These are phyloP conservation scores for Trichoderma hamatum DNA, from an alignment of 2,329 filamentous ascomycete species.

Conservation along the genomic window DNA sequence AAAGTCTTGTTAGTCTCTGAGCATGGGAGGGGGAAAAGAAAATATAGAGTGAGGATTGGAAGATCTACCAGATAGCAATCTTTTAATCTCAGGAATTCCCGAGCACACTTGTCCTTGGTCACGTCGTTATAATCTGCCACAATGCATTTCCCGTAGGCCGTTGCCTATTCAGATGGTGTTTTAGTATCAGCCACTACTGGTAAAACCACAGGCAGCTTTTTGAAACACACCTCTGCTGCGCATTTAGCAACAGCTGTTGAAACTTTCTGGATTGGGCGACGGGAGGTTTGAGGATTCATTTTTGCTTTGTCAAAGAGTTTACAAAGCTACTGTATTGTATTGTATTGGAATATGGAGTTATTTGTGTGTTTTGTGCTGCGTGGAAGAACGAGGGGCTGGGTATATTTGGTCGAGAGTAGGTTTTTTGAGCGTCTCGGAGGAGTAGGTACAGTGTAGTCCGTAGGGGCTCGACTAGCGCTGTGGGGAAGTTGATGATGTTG, in stretches of 20 bases:
- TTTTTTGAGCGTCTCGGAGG: background rate
- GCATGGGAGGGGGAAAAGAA: background rate
- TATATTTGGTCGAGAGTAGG: background rate
- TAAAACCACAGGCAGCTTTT: background rate
- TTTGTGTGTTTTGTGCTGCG: background rate
- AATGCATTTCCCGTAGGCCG: constrained; percentile 88
- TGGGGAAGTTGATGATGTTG: background rate
- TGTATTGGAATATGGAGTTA: background rate
- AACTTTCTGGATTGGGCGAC: constrained; percentile 58
- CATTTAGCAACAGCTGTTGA: constrained; percentile 59
- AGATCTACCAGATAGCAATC: constrained; percentile 64
- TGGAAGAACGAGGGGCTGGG: background rate
- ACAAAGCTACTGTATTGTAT: too few relatives aligned
- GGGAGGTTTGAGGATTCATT: constrained; percentile 23
- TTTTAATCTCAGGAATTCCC: constrained; percentile 83
- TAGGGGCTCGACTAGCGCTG: background rate
- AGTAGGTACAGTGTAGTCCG: background rate
- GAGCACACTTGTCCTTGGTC: constrained; percentile 85
- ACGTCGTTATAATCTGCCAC: constrained; percentile 87
- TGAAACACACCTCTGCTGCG: constrained; percentile 53
- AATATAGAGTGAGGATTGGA: background rate
- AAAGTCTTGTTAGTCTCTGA: background rate
- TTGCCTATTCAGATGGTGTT: constrained; percentile 60
- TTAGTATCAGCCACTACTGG: background rate
- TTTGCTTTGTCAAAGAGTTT: background rate